Evolutionary conservation across 805 yeast genomes (phyloP).

Genomic region (Candida germanica): DNA sequence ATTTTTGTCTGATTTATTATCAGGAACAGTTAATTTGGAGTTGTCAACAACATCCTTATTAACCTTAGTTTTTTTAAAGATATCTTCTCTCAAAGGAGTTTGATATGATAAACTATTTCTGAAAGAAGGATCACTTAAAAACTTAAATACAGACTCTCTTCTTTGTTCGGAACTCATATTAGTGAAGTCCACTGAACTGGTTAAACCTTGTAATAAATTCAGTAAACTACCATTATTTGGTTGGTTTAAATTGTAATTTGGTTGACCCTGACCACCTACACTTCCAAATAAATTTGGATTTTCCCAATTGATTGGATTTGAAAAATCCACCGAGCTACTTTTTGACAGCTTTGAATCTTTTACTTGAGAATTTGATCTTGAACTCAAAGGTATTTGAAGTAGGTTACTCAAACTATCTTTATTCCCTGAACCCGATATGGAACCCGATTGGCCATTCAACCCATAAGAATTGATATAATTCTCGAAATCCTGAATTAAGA

Average conservation of each 20-base stretch:
- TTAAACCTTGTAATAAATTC: constrained; percentile 31
- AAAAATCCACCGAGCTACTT: constrained; percentile 26
- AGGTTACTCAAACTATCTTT: constrained; percentile 32
- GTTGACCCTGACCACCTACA: constrained; percentile 13
- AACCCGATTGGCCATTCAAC: constrained; percentile 1
- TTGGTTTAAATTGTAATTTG: background rate
- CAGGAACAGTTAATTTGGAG: constrained; percentile 8
- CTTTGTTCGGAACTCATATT: constrained; percentile 40
- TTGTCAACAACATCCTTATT: background rate
- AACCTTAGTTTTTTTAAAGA: constrained; percentile 24
- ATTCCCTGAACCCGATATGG: background rate
- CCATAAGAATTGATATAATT: constrained; percentile 19
- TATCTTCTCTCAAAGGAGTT: constrained; percentile 36
- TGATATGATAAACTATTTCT: constrained; percentile 9
- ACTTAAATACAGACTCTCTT: constrained; percentile 37
- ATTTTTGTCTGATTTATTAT: constrained; percentile 4
- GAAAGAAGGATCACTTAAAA: constrained; percentile 29
- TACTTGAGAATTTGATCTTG: constrained; percentile 16
- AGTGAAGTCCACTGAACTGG: constrained; percentile 35
- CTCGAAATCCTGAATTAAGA: constrained; percentile 31
- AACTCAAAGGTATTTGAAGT: constrained; percentile 12
- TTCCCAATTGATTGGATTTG: constrained; percentile 23
- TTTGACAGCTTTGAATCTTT: constrained; percentile 22
- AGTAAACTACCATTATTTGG: constrained; percentile 24
- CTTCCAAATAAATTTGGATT: constrained; percentile 14